Conservation (phyloP, 1,284 basidiomycete genomes). For the Pascua guehoae region DNA sequence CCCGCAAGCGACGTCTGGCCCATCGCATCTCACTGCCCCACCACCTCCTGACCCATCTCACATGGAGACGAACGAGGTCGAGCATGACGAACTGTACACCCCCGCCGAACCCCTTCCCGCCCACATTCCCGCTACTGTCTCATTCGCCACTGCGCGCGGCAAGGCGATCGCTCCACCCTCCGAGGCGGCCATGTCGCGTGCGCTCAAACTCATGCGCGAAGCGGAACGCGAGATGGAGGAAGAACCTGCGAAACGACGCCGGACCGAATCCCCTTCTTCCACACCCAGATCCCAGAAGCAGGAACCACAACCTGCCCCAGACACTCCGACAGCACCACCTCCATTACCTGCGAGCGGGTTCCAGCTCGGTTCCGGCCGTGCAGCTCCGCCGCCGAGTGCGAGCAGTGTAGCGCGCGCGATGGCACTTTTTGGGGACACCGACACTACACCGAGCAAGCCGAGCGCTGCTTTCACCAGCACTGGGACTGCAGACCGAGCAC, state of each 20-base stretch:
- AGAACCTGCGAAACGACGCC: constrained; percentile 6
- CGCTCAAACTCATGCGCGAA: constrained; percentile 23
- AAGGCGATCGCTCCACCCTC: constrained; percentile 28
- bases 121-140: constrained; percentile 19
- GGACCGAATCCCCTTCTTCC: constrained; percentile 1
- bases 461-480: not conserved
- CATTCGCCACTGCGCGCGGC: constrained; percentile 33
- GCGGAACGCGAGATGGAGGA: constrained; percentile 18
- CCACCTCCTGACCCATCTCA: too few relatives aligned
- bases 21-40: too few relatives aligned
- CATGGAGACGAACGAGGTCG: too few relatives aligned
- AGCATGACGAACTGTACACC: constrained; percentile 4
- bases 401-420: constrained; percentile 1
- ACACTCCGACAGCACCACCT: not conserved
- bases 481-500: too few relatives aligned
- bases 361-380: not conserved
- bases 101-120: constrained; percentile 5
- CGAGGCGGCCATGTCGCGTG: constrained; percentile 24
- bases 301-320: too few relatives aligned
- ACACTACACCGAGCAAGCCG: too few relatives aligned
- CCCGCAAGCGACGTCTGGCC: not conserved
- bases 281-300: too few relatives aligned
- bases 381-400: not conserved
- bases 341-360: constrained; percentile 2
- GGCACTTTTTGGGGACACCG: constrained; percentile 4